Percentiles rank a stretch among this genome's conserved stretches.
phyloP scores from a whole-genome alignment of 1,284 basidiomycete genomes.

The Puccinia hordei region DNA sequence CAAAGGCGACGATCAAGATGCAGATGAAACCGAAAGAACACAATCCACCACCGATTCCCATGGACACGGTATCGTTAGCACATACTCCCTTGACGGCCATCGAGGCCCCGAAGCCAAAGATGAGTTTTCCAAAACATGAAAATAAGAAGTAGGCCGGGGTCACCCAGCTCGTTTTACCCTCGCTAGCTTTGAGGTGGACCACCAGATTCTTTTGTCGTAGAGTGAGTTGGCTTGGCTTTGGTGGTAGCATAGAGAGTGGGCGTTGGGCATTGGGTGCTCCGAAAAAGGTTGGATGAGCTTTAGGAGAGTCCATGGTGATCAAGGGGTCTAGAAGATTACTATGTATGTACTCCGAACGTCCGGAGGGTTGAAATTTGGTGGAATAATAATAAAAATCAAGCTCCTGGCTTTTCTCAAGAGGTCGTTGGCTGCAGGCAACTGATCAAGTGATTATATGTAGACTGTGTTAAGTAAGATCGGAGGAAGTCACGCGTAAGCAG shows the following conservation, averaged over 20 bases:
- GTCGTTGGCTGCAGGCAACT: not conserved
- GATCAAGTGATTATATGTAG: not conserved
- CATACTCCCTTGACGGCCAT: slow-evolving; percentile 38
- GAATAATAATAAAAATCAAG: not conserved
- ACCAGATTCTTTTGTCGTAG: slow-evolving; percentile 26
- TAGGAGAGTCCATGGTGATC: not conserved
- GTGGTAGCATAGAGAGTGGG: slow-evolving; percentile 19
- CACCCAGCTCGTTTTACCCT: slow-evolving; percentile 13
- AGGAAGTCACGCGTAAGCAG: not conserved
- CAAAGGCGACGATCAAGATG: slow-evolving; percentile 43
- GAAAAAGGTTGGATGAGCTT: not conserved
- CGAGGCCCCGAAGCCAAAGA: slow-evolving; percentile 40
- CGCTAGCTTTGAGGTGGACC: slow-evolving; percentile 8
- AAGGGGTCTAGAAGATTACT: not conserved
- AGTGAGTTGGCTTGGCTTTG: slow-evolving; percentile 3
- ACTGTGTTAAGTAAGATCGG: slow-evolving; percentile 1
- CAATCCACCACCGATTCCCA: not conserved
- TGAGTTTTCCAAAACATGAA: slow-evolving; percentile 37
- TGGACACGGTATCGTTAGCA: not conserved
- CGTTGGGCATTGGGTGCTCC: not conserved
- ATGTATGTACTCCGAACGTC: too few relatives aligned
- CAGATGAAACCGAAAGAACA: slow-evolving; percentile 30
- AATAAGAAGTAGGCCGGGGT: slow-evolving; percentile 29
- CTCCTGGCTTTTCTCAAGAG: slow-evolving; percentile 1
- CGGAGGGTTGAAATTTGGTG: not conserved